Conservation (phyloP, 73 alveolate species). For the Paramecium primaurelia region DNA sequence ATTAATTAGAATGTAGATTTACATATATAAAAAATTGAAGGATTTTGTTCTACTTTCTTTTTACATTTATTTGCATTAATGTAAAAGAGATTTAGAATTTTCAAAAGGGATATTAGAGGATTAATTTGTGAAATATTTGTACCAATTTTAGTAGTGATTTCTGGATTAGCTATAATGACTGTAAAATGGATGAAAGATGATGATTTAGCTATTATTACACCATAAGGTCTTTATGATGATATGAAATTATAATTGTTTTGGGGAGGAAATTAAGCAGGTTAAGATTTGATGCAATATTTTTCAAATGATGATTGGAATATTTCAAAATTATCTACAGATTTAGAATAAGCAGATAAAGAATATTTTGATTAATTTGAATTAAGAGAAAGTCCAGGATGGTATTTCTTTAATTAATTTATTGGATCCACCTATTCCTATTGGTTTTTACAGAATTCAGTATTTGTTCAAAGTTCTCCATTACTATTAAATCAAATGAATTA, state of each 20-base stretch:
- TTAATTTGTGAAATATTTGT: slow-evolving; percentile 69
- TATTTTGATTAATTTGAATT: background rate
- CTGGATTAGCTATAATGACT: slow-evolving; percentile 70
- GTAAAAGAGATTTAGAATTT: slow-evolving; percentile 63
- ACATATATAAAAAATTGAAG: slow-evolving; percentile 61
- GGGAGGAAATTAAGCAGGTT: background rate
- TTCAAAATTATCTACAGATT: background rate
- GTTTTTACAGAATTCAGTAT: background rate
- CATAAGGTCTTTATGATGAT: background rate
- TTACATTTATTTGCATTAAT: slow-evolving; percentile 68
- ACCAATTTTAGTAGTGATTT: slow-evolving; percentile 72
- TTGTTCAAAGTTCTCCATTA: background rate
- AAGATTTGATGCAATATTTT: background rate
- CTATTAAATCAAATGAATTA: slow-evolving; percentile 13
- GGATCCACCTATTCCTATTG: background rate
- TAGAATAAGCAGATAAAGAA: background rate
- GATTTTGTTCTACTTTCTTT: slow-evolving; percentile 57
- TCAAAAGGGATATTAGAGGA: slow-evolving; percentile 70
- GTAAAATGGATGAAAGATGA: background rate
- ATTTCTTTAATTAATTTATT: background rate
- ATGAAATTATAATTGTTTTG: background rate
- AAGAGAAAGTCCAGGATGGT: slow-evolving; percentile 3
- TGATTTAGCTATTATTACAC: background rate
- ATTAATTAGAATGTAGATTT: slow-evolving; percentile 68
- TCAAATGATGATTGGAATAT: background rate